Base-by-base conservation (phyloP, 306 rosid species). In the Purshia tridentata region DNA sequence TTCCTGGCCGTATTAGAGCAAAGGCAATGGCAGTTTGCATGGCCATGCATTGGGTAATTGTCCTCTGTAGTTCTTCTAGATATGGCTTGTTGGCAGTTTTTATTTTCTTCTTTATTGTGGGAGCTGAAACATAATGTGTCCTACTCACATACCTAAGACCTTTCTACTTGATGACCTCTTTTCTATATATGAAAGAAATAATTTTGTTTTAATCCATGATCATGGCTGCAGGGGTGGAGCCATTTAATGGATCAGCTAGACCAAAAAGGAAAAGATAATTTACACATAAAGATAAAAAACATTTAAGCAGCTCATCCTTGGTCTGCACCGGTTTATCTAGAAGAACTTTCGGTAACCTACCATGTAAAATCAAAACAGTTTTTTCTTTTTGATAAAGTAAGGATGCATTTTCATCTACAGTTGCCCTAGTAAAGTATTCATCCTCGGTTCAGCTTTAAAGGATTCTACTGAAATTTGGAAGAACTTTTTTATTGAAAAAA, bases 1-100 rank as follows among this genome's bases (percentile, higher is more conserved):
- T 91, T 56, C 89, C 91, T 0, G 77, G 90, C 60, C 81, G 76
- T 72, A 89, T 91, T 76, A 82, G 95, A 73, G 95, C 91, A 13
- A 89, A 87, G 82, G 97, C 95, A 65, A 89, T 91, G 97, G 96
- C 96, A 66, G 77, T 91, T 72, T 89, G 97, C 85, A 83, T 91
- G 92, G 90, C 92, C 42, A 91, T 81, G 67, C 95, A 91, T 71
- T 91, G 96, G 96, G 97, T 87, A 81, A 87, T 52, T 76, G 12
- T 67, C 64, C 56, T 77, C 42, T 67, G 35, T 73, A 67, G 48
- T 74, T 56, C 12, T 76, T 74, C 71, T 39, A 60, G 56, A 62
- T 37, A 45, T 67, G 73, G 61, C 15, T 73, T 73, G 45, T 44
- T 72, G 19, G 49, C 19, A 52, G 50, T 41, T 52, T 20, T 20